Base-by-base conservation (phyloP, 2,329 filamentous ascomycete species). In the Teratosphaeria nubilosa region DNA sequence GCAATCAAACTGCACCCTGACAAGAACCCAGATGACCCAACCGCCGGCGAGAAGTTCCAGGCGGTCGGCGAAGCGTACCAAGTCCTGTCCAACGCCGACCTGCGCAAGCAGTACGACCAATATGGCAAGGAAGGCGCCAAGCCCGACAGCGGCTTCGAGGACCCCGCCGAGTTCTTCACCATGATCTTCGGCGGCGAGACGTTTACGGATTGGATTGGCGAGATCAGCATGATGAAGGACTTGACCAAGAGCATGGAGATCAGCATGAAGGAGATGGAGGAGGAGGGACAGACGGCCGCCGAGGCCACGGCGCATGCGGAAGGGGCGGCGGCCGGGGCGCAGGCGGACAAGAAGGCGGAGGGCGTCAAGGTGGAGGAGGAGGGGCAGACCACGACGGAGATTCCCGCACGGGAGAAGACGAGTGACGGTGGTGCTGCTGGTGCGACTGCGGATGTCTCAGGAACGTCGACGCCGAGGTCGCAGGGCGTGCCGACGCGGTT, bases 241-340 rank as follows among this genome's bases (percentile, higher is more conserved):
- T 81, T 99, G 57, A 97, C 92, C 20, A 90, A 91, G 69, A 96
- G 91, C 51, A 97, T 99, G 92, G 94, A 99, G 69, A 97, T 99
- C 65, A 91, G 90, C 22, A 92, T 91, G 85, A 81, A 88, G 58
- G 85, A 86, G 61, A 84, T 85, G 73, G 89, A 90, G 67, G 86
- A 88, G 65, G 84, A 86, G 61, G 85, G 82, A 52, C 59, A 62
- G 56, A 65, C 62, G 13, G 76, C 77, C 2, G 78, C 73, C 2
- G 76, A 79, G 30, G 77, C 80, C 41, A 81, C 80, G 5, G 79
- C 81, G 16, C 77, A 77, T 2, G 77, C 78, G n/a, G 76, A 77
- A 58, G 71, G 74, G 60, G 77, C 78, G 48, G 75, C 61, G 25
- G 55, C 53, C 58, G 68, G 59, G 1, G 51, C 27, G 25, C 51